Conservation (phyloP, 139 green algal genomes). For the Haematococcus sp. region DNA sequence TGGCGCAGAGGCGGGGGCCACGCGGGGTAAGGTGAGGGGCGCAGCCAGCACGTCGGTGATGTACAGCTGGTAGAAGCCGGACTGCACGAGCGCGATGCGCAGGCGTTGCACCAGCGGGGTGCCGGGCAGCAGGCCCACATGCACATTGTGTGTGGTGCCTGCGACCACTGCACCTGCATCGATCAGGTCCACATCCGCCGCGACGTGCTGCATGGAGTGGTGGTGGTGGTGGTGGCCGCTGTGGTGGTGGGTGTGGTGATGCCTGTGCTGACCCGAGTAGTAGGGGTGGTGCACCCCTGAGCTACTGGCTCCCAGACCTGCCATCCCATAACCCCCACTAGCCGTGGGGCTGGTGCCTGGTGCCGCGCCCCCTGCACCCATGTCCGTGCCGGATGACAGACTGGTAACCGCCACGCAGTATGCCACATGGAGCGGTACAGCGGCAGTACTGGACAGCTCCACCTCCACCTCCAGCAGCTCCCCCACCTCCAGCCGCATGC, state of each 20-base stretch:
- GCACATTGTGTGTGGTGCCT: slow-evolving; percentile 16
- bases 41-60: slow-evolving; percentile 9
- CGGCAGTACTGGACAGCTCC: slow-evolving; percentile 6
- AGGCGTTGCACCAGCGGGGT: neutral
- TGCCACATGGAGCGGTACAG: neutral
- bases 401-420: neutral
- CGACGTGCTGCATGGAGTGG: neutral
- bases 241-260: neutral
- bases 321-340: neutral
- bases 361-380: neutral
- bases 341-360: neutral
- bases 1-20: too few species aligned
- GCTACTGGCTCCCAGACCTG: neutral
- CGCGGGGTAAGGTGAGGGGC: too few species aligned
- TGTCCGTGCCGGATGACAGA: neutral
- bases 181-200: neutral
- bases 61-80: slow-evolving; percentile 33
- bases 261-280: neutral
- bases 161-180: slow-evolving; percentile 23
- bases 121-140: neutral
- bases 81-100: slow-evolving; percentile 4
- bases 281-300: neutral
- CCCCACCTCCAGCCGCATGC: neutral
- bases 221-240: neutral
- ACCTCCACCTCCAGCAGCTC: slow-evolving; percentile 19